Evolutionary conservation across 2,329 filamentous ascomycete species (phyloP).

Genomic region (Beauveria asiatica): DNA sequence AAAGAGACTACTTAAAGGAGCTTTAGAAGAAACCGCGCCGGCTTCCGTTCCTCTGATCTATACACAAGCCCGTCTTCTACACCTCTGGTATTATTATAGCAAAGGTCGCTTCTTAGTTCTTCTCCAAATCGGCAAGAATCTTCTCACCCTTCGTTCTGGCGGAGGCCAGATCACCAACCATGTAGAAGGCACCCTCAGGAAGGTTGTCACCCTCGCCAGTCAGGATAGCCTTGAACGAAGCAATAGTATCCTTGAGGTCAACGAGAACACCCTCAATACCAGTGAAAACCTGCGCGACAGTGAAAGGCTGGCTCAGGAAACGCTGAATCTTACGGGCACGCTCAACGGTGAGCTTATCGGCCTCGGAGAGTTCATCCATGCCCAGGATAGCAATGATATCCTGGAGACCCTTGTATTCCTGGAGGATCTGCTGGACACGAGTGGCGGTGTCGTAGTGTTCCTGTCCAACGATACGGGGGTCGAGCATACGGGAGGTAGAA

Average conservation of each 20-base stretch:
- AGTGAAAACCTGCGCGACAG: constrained; percentile 75
- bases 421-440: constrained; percentile 96
- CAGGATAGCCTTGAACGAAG: constrained; percentile 95
- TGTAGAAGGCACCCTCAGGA: constrained; percentile 92
- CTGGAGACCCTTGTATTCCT: constrained; percentile 99
- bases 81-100: constrained; percentile 28
- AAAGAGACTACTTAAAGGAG: constrained; percentile 47
- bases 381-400: constrained; percentile 99
- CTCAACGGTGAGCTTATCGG: constrained; percentile 99
- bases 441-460: constrained; percentile 96
- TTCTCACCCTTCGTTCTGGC: constrained; percentile 97
- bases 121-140: constrained; percentile 93
- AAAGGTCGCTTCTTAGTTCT: constrained; percentile 36
- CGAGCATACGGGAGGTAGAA: constrained; percentile 98
- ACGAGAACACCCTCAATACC: constrained; percentile 94
- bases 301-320: constrained; percentile 99
- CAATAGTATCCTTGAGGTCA: constrained; percentile 96
- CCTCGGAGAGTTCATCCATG: constrained; percentile 99
- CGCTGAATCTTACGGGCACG: constrained; percentile 99
- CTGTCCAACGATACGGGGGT: constrained; percentile 95
- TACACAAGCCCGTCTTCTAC: constrained; percentile 40
- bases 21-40: constrained; percentile 39
- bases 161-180: constrained; percentile 93
- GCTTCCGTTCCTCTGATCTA: constrained; percentile 47
- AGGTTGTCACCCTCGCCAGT: constrained; percentile 91